Conservation (phyloP, 2,329 filamentous ascomycete genomes). For the Aspergillus fructus region DNA sequence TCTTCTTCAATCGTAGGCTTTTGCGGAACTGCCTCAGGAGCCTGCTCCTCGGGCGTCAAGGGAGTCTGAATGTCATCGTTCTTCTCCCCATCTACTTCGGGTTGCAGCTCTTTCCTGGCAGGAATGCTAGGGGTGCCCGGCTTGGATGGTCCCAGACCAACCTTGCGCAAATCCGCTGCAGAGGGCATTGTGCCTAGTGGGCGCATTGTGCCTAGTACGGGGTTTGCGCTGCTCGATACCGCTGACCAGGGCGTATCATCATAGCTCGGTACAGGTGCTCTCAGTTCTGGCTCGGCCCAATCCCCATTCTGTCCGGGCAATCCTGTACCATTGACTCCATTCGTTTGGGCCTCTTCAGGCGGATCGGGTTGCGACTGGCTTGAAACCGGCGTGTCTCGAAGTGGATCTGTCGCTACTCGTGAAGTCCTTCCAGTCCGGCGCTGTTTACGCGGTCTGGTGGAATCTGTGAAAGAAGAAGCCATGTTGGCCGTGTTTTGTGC, state of each 20-base stretch:
- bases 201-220: conserved; percentile 80
- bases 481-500: conserved; percentile 18
- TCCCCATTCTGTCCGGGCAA: conserved; percentile 11
- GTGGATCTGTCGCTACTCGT: conserved; percentile 25
- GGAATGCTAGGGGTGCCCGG: conserved; percentile 42
- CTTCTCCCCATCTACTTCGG: conserved; percentile 13
- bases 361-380: conserved; percentile 20
- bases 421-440: conserved; percentile 31
- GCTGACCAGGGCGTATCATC: conserved; percentile 66
- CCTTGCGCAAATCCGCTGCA: conserved; percentile 56
- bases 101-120: conserved; percentile 42
- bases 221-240: conserved; percentile 61
- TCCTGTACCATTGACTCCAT: conserved; percentile 13
- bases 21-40: conserved; percentile 6
- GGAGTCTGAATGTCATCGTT: conserved; percentile 15
- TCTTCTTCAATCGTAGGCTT: conserved; percentile 17
- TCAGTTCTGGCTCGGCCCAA: conserved; percentile 60
- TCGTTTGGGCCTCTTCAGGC: conserved; percentile 1
- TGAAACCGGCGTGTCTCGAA: conserved; percentile 16
- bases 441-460: conserved; percentile 31
- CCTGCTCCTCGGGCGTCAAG: conserved; percentile 16
- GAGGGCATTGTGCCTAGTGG: conserved; percentile 72
- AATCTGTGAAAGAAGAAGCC: conserved; percentile 27
- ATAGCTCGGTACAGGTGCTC: conserved; percentile 64
- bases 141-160: conserved; percentile 45